Evolutionary conservation across 1,284 basidiomycete genomes (phyloP).

Genomic region (Boletus semigastroideus): DNA sequence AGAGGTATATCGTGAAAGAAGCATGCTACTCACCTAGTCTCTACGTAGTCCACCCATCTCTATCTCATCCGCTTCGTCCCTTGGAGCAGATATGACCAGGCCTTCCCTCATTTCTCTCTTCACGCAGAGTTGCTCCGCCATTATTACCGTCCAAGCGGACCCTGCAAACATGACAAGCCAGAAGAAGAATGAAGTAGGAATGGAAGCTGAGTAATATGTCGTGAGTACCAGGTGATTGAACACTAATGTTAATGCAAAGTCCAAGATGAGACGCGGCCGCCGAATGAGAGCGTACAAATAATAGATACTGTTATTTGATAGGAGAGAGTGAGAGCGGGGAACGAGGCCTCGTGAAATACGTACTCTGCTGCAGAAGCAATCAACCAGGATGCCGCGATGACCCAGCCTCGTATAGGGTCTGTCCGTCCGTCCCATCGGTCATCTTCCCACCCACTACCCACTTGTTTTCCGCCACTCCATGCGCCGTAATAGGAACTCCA

Average conservation of each 20-base stretch:
- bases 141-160: slow-evolving; percentile 71
- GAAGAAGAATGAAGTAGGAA: slow-evolving; percentile 90
- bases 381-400: slow-evolving; percentile 84
- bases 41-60: slow-evolving; percentile 58
- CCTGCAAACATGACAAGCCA: slow-evolving; percentile 80
- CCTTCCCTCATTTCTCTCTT: slow-evolving; percentile 91
- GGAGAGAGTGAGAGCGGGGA: slow-evolving; percentile 15
- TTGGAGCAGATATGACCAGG: slow-evolving; percentile 53
- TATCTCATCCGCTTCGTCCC: slow-evolving; percentile 46
- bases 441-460: slow-evolving; percentile 54
- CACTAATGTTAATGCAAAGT: slow-evolving; percentile 88
- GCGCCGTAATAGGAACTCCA: slow-evolving; percentile 68
- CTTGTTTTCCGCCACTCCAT: slow-evolving; percentile 74
- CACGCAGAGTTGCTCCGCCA: slow-evolving; percentile 91
- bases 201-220: slow-evolving; percentile 83
- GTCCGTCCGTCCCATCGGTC: slow-evolving; percentile 57
- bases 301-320: slow-evolving; percentile 68
- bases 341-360: slow-evolving; percentile 35
- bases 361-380: slow-evolving; percentile 80
- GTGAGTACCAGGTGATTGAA: slow-evolving; percentile 91
- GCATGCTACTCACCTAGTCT: slow-evolving; percentile 28
- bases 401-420: slow-evolving; percentile 82
- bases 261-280: slow-evolving; percentile 90
- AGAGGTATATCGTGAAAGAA: slow-evolving; percentile 8
- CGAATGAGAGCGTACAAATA: slow-evolving; percentile 87